A percentile compares a stretch with the other conserved stretches of the same genome.
Evolutionary conservation across 805 yeast genomes (phyloP).

Genomic region (Phaffomyces thermotolerans): DNA sequence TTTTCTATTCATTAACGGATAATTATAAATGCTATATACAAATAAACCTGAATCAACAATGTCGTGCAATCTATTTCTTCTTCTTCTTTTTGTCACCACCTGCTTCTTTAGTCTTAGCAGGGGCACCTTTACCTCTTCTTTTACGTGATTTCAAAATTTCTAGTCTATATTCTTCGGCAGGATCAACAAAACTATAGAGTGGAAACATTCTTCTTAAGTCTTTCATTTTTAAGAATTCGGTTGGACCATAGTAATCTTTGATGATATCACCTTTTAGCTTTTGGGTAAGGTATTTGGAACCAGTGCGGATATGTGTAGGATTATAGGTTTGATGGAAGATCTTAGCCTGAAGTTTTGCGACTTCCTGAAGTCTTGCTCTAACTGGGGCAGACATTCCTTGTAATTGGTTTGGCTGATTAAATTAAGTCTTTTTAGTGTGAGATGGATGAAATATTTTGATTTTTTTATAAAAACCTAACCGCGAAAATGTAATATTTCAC

Average conservation of each 20-base stretch:
- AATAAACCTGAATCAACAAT: background rate
- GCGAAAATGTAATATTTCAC: background rate
- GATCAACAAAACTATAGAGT: constrained; percentile 46
- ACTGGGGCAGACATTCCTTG: constrained; percentile 26
- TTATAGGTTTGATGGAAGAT: constrained; percentile 68
- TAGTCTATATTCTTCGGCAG: constrained; percentile 63
- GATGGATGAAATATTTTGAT: background rate
- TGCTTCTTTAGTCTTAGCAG: constrained; percentile 58
- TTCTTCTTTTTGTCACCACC: constrained; percentile 33
- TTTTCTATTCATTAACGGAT: background rate
- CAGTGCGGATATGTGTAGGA: constrained; percentile 60
- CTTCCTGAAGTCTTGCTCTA: constrained; percentile 43
- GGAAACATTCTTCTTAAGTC: constrained; percentile 50
- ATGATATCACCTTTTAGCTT: constrained; percentile 70
- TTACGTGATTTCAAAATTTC: constrained; percentile 38
- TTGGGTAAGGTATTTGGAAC: constrained; percentile 58
- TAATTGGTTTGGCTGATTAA: background rate
- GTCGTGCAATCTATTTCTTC: constrained; percentile 22
- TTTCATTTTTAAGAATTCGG: constrained; percentile 56
- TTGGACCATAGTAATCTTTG: constrained; percentile 67
- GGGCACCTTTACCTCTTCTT: constrained; percentile 87
- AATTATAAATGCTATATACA: constrained; percentile 10
- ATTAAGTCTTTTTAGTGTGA: no score
- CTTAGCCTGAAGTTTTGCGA: constrained; percentile 53
- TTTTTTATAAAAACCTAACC: background rate